These are phyloP conservation scores for Helminthosporium solani DNA, from an alignment of 2,329 filamentous ascomycete genomes.

Conservation along the genomic window DNA sequence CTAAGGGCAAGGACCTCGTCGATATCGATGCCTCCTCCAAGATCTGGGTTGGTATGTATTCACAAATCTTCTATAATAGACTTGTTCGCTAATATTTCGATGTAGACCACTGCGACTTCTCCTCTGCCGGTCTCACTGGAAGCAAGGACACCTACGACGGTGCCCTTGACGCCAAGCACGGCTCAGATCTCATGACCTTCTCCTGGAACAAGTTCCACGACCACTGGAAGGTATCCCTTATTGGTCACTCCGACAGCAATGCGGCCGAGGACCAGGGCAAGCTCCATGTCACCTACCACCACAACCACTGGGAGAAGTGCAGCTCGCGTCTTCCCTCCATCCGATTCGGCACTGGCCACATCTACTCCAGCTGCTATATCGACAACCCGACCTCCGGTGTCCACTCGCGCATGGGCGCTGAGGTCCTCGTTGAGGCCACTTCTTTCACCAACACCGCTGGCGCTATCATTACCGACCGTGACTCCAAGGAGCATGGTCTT, in stretches of 20 bases:
- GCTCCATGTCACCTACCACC: slow-evolving; percentile 64
- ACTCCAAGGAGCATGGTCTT: slow-evolving; percentile 56
- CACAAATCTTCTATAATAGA: background rate
- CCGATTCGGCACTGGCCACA: slow-evolving; percentile 66
- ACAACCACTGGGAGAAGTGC: slow-evolving; percentile 66
- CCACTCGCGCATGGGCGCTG: slow-evolving; percentile 47
- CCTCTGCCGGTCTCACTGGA: slow-evolving; percentile 49
- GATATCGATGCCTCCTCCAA: slow-evolving; percentile 59
- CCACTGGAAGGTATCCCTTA: slow-evolving; percentile 63
- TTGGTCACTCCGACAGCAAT: slow-evolving; percentile 62
- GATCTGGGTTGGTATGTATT: slow-evolving; percentile 49
- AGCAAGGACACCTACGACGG: slow-evolving; percentile 37
- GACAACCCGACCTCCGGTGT: slow-evolving; percentile 42
- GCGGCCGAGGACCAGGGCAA: slow-evolving; percentile 56
- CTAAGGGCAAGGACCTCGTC: slow-evolving; percentile 60
- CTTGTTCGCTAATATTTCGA: background rate
- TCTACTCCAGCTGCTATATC: slow-evolving; percentile 54
- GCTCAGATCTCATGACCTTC: slow-evolving; percentile 60
- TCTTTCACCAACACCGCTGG: slow-evolving; percentile 60
- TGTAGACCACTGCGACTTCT: slow-evolving; percentile 64
- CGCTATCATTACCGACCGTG: slow-evolving; percentile 58
- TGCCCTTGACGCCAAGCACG: slow-evolving; percentile 63
- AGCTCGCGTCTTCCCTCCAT: slow-evolving; percentile 64
- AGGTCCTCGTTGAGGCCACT: slow-evolving; percentile 47
- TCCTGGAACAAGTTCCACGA: slow-evolving; percentile 55